A percentile compares a stretch with the other conserved stretches of the same genome.
Conservation (phyloP, 495 filamentous ascomycete species). For the Penicillium tannophilum region DNA sequence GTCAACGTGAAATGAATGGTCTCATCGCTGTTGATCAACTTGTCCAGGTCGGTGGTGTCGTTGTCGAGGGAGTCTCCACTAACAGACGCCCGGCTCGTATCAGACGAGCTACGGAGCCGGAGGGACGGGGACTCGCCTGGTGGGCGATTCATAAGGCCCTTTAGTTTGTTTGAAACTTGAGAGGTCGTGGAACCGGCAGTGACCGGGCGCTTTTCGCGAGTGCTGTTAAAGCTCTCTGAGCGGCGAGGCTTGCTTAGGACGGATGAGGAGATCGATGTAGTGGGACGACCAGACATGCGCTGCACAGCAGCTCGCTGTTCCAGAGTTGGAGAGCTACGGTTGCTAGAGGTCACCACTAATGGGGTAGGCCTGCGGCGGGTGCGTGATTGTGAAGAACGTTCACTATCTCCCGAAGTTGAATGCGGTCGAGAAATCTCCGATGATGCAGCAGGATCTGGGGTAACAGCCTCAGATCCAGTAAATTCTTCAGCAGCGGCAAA, state of each 20-base stretch:
- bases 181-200: conserved; percentile 58
- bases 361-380: conserved; percentile 31
- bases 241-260: conserved; percentile 35
- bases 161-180: conserved; percentile 54
- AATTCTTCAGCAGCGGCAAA: conserved; percentile 1
- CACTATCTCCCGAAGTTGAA: conserved; percentile 43
- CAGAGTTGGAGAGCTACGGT: conserved; percentile 27
- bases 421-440: conserved; percentile 20
- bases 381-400: conserved; percentile 34
- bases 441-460: conserved; percentile 2
- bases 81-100: conserved; percentile 43
- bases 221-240: conserved; percentile 49
- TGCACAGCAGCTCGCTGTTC: conserved; percentile 55
- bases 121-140: conserved; percentile 43
- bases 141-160: conserved; percentile 52
- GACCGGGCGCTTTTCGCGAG: conserved; percentile 52
- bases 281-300: conserved; percentile 40
- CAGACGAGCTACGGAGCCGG: conserved; percentile 50
- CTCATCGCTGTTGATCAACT: conserved; percentile 85
- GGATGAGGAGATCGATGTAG: conserved; percentile 37
- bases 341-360: conserved; percentile 24
- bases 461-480: not conserved
- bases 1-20: conserved; percentile 95
- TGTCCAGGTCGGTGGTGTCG: conserved; percentile 68
- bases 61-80: conserved; percentile 47